Percentiles rank a stretch among this genome's conserved stretches.
These are phyloP conservation scores for Trichocladium antarcticum DNA, from an alignment of 495 filamentous ascomycete genomes.

Conservation along the genomic window DNA sequence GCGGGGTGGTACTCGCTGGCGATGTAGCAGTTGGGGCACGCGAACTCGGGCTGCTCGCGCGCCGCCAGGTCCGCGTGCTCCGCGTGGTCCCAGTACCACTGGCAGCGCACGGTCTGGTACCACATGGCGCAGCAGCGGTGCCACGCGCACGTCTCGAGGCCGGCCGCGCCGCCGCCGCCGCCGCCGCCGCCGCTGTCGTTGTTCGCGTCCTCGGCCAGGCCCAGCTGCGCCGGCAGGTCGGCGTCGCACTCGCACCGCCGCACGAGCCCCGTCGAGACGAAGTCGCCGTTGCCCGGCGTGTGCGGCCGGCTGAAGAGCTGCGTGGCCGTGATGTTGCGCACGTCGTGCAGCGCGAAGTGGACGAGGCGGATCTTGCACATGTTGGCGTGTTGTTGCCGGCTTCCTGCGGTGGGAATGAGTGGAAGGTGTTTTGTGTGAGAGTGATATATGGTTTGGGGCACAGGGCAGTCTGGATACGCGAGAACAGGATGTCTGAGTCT, in stretches of 20 bases:
- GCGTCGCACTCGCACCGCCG: background rate
- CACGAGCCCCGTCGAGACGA: background rate
- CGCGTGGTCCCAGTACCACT: background rate
- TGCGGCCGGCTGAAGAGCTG: background rate
- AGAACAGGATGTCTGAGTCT: too few species aligned
- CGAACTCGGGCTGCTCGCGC: background rate
- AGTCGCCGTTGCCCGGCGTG: background rate
- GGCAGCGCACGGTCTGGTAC: background rate
- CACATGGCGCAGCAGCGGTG: background rate
- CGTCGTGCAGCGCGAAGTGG: background rate
- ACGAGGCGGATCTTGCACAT: constrained; percentile 4
- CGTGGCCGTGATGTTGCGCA: background rate
- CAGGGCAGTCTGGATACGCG: too few species aligned
- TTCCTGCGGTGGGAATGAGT: background rate
- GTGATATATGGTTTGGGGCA: too few species aligned
- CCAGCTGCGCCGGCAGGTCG: background rate
- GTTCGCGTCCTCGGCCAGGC: too few species aligned
- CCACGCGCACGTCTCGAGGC: background rate
- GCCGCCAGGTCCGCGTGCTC: background rate
- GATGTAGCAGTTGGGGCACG: background rate
- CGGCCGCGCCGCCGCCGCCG: background rate
- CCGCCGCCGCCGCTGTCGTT: too few species aligned
- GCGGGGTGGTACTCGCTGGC: background rate
- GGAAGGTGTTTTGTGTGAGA: too few species aligned
- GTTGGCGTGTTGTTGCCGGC: too few species aligned